phyloP scores from a whole-genome alignment of 352 stramenopile genomes.

The Phytophthora ramorum region DNA sequence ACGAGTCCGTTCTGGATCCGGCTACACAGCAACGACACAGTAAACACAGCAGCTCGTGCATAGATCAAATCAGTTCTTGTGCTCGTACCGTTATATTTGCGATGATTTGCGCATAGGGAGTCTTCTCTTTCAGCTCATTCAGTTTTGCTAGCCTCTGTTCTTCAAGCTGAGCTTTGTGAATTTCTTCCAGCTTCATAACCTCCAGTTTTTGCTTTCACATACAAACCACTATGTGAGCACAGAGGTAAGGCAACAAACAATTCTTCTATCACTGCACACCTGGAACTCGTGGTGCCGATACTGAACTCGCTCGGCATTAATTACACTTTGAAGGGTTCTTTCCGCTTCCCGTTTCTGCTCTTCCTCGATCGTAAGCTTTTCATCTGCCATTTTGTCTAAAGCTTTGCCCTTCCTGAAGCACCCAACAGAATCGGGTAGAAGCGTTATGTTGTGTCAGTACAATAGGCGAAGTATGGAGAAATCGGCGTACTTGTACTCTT shows the following conservation, averaged over 20 bases:
- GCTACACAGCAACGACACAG: conserved; percentile 31
- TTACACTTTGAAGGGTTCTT: conserved; percentile 34
- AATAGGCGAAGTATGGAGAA: neutral
- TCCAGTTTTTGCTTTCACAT: conserved; percentile 59
- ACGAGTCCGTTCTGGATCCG: conserved; percentile 66
- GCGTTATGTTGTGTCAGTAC: neutral
- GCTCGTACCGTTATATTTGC: conserved; percentile 55
- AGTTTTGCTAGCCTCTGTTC: conserved; percentile 50
- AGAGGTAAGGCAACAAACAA: neutral
- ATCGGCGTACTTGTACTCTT: conserved; percentile 59
- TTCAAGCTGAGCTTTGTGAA: conserved; percentile 37
- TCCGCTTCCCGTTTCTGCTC: conserved; percentile 43
- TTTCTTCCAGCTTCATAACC: conserved; percentile 42
- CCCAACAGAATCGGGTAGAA: neutral
- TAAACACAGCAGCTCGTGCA: neutral
- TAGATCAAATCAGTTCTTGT: neutral
- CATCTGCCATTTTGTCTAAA: conserved; percentile 52
- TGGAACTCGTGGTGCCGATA: conserved; percentile 66
- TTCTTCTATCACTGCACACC: conserved; percentile 30
- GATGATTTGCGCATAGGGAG: conserved; percentile 73
- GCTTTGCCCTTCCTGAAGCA: conserved; percentile 44
- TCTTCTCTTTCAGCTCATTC: conserved; percentile 68
- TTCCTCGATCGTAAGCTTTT: conserved; percentile 47
- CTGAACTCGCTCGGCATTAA: conserved; percentile 75
- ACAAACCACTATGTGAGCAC: neutral